These are phyloP conservation scores for Lactarius sanguifluus DNA, from an alignment of 768 basidiomycete genomes.

Conservation along the genomic window DNA sequence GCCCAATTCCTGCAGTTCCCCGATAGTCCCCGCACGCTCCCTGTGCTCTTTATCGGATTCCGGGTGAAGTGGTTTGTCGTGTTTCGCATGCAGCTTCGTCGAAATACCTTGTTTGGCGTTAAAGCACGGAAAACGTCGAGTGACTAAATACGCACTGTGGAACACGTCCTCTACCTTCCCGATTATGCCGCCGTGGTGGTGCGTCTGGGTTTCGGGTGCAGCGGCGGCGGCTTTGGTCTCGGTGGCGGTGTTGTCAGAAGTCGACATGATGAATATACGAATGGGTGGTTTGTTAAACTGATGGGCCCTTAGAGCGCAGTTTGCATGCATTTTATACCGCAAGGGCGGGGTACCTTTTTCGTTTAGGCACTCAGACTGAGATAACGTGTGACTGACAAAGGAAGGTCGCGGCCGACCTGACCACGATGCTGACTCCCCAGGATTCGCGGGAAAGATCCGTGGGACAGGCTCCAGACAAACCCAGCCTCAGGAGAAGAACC, in stretches of 20 bases:
- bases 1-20: neutral
- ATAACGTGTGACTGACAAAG: neutral
- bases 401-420: neutral
- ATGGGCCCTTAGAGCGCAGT: neutral
- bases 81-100: neutral
- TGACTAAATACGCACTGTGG: neutral
- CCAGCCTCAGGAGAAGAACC: neutral
- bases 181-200: slow-evolving; percentile 4
- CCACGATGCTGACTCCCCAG: neutral
- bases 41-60: slow-evolving; percentile 2
- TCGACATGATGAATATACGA: neutral
- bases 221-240: neutral
- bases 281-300: neutral
- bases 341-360: too few species aligned
- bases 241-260: neutral
- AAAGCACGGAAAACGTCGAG: neutral
- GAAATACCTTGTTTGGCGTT: neutral
- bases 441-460: neutral
- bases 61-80: neutral
- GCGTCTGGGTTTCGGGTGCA: neutral
- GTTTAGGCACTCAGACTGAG: neutral
- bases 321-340: neutral
- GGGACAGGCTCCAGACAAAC: neutral
- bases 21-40: neutral
- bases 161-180: slow-evolving; percentile 2